Evolutionary conservation across 2,329 filamentous ascomycete species (phyloP).

Genomic region (Grosmannia huntii): DNA sequence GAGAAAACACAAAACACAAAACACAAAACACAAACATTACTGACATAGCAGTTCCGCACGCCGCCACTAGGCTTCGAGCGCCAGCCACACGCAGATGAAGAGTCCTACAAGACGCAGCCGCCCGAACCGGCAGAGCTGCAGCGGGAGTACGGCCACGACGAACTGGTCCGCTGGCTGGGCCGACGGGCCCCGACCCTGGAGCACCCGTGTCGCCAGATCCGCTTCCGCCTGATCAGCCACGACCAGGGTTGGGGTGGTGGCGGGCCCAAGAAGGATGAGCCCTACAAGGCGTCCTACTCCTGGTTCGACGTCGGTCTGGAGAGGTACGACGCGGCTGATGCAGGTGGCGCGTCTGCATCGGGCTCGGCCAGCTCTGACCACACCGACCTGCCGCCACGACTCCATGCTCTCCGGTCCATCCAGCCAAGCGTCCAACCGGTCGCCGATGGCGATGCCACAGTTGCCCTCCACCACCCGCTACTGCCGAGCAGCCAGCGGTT

Average conservation of each 20-base stretch:
- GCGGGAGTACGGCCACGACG: background rate
- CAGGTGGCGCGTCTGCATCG: background rate
- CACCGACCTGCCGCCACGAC: background rate
- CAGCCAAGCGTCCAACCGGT: conserved; percentile 17
- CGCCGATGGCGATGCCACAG: background rate
- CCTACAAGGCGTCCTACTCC: conserved; percentile 38
- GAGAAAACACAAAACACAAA: no score
- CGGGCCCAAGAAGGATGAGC: conserved; percentile 14
- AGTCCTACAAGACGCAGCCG: background rate
- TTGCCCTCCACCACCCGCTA: conserved; percentile 27
- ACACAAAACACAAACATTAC: background rate
- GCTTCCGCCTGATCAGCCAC: conserved; percentile 42
- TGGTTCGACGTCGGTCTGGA: conserved; percentile 55
- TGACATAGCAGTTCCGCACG: conserved; percentile 23
- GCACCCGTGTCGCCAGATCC: conserved; percentile 44
- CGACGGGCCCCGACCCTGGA: conserved; percentile 22
- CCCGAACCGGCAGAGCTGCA: background rate
- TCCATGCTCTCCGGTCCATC: conserved; percentile 20
- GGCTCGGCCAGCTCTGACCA: no score
- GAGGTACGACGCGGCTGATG: conserved; percentile 30
- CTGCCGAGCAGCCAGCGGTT: conserved; percentile 26
- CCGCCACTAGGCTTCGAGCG: conserved; percentile 26
- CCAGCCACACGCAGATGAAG: conserved; percentile 14
- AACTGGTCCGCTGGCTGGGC: conserved; percentile 17
- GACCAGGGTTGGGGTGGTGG: conserved; percentile 46